Evolutionary conservation across 1,284 basidiomycete species (phyloP), one percentile per base, ranked within the genome.

Genomic region (Spongispora temasekensis): DNA sequence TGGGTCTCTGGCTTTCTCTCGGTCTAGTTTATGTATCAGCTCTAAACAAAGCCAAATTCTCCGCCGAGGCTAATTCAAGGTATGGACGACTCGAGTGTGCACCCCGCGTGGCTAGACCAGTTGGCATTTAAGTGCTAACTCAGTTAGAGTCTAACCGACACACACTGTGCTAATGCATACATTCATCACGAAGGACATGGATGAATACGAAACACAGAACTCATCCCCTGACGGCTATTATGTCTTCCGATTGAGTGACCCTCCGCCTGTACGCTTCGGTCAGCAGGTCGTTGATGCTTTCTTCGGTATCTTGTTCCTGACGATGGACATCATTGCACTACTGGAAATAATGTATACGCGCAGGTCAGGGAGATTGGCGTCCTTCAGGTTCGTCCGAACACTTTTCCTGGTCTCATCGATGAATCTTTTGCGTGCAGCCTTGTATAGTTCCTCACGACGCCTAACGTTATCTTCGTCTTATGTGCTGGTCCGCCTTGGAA

Each of bases 341-440:
- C 50, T 65, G 28, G 60, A 65, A 30, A 65, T 31, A 10, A 62
- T 65, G 27, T 59, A 65, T 1, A 63, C 60, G 4, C 50, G 64
- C 42, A 63, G 57, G 31, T 57, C 48, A 1, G 53, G 40, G 5
- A 65, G 53, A 31, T 57, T 59, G 4, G 55, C 55, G 19, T 65
- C 53, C 27, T 59, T 21, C 46, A 58, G 19, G 56, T 55, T 59
- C 1, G 9, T 27, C 8, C 40, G 30, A 7, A 62, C 60, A 13
- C 57, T 62, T 21, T 55, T 57, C 46, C 34, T 53, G 23, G 56
- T 64, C 46, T 46, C n/a, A 8, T 64, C 60, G 51, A 63, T 34
- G 28, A 62, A 58, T 8, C 40, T 34, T 28, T 57, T 40, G 7
- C 40, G 56, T 13, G 64, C 64, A 0, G 48, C 25, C 7, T 42